Evolutionary conservation across 2,329 filamentous ascomycete species (phyloP).

Genomic region (Alternaria sp.): DNA sequence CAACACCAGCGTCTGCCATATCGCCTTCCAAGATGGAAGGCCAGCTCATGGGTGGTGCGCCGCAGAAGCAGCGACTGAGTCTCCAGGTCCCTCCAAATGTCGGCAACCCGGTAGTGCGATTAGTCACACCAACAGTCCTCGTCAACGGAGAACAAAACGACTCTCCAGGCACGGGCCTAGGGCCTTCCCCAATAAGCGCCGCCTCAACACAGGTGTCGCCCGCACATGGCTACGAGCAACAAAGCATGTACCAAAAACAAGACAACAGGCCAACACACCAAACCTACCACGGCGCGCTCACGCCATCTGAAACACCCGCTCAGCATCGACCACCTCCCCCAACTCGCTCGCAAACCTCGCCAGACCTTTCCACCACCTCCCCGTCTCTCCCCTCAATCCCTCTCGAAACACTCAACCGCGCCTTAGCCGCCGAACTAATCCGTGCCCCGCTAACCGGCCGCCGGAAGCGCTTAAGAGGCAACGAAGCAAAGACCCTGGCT

Average conservation of each 20-base stretch:
- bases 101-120: conserved; percentile 62
- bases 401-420: conserved; percentile 53
- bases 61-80: conserved; percentile 59
- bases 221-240: conserved; percentile 25
- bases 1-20: conserved; percentile 48
- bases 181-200: conserved; percentile 31
- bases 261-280: conserved; percentile 28
- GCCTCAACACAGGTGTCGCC: conserved; percentile 26
- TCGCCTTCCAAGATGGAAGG: conserved; percentile 36
- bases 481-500: conserved; percentile 56
- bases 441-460: conserved; percentile 53
- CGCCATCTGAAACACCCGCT: conserved; percentile 40
- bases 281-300: conserved; percentile 29
- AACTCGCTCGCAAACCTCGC: conserved; percentile 13
- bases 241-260: conserved; percentile 17
- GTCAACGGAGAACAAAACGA: conserved; percentile 57
- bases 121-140: conserved; percentile 65
- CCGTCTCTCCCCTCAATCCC: conserved; percentile 29
- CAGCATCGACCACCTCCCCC: conserved; percentile 23
- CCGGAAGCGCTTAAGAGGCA: conserved; percentile 50
- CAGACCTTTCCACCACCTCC: conserved; percentile 1
- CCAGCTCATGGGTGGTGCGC: conserved; percentile 22
- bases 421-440: conserved; percentile 55
- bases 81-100: conserved; percentile 69
- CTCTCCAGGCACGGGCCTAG: conserved; percentile 29